Evolutionary conservation across 768 basidiomycete species (phyloP).

Genomic region (Amanita polypyramis): DNA sequence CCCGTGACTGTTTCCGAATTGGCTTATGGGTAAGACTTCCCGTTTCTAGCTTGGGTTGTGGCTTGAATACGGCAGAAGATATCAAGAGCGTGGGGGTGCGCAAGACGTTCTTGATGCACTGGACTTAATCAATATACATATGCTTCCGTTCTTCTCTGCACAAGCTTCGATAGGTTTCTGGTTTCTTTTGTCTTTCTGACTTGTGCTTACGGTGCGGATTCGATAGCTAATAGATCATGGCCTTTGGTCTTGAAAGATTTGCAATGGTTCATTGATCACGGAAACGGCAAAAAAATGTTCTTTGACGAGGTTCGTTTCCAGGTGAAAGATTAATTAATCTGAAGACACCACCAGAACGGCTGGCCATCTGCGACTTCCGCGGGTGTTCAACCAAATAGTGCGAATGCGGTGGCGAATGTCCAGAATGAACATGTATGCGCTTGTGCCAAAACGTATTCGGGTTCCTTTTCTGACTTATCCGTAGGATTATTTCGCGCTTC

Average conservation of each 20-base stretch:
- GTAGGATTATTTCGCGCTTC: slow-evolving; percentile 36
- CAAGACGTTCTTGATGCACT: slow-evolving; percentile 41
- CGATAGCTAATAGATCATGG: slow-evolving; percentile 37
- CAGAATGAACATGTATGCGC: slow-evolving; percentile 33
- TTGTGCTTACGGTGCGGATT: not conserved
- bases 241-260: slow-evolving; percentile 38
- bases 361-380: slow-evolving; percentile 50
- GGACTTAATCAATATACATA: slow-evolving; percentile 46
- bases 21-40: slow-evolving; percentile 28
- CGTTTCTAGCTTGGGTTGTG: not conserved
- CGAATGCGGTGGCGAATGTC: slow-evolving; percentile 35
- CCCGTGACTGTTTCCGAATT: slow-evolving; percentile 48
- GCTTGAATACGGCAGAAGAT: slow-evolving; percentile 9
- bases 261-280: slow-evolving; percentile 44
- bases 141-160: slow-evolving; percentile 46
- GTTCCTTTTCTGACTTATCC: not conserved
- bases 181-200: not conserved
- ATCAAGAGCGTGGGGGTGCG: slow-evolving; percentile 37
- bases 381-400: slow-evolving; percentile 45
- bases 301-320: slow-evolving; percentile 35
- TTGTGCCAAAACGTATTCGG: not conserved
- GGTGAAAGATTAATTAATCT: not conserved
- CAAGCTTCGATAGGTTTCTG: slow-evolving; percentile 33
- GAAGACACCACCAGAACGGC: slow-evolving; percentile 33
- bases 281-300: slow-evolving; percentile 54